phyloP scores from a whole-genome alignment of 495 filamentous ascomycete species.

The Lepraria neglecta region DNA sequence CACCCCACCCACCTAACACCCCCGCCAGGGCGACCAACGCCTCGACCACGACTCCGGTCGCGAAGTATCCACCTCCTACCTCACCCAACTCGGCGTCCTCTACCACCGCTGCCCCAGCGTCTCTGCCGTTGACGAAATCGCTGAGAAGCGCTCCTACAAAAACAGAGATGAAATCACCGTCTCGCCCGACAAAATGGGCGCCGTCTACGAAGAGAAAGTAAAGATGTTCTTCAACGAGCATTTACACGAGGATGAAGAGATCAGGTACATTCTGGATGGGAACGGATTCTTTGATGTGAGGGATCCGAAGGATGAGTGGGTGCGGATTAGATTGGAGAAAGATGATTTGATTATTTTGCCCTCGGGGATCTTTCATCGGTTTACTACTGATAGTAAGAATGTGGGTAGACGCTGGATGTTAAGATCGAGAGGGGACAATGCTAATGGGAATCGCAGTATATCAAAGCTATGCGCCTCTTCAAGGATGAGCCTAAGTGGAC shows the following conservation, averaged over 20 bases:
- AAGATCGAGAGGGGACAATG: background rate
- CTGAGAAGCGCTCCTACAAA: constrained; percentile 72
- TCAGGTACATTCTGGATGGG: constrained; percentile 89
- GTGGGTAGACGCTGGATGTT: constrained; percentile 46
- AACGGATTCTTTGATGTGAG: constrained; percentile 91
- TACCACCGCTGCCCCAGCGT: constrained; percentile 64
- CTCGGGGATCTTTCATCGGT: constrained; percentile 95
- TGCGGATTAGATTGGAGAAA: constrained; percentile 72
- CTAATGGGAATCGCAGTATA: constrained; percentile 56
- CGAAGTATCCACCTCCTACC: constrained; percentile 51
- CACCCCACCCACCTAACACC: constrained; percentile 19
- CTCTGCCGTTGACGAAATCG: constrained; percentile 62
- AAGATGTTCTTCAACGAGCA: constrained; percentile 91
- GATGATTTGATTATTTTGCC: constrained; percentile 77
- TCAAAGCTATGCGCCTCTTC: constrained; percentile 94
- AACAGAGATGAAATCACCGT: constrained; percentile 91
- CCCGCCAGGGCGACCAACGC: constrained; percentile 78
- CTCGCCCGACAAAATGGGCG: constrained; percentile 83
- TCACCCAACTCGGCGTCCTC: constrained; percentile 68
- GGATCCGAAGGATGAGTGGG: constrained; percentile 68
- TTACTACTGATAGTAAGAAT: constrained; percentile 86
- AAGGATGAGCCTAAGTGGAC: constrained; percentile 99
- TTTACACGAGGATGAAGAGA: constrained; percentile 97
- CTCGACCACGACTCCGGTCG: constrained; percentile 79
- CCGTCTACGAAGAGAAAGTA: constrained; percentile 78